Evolutionary conservation across 345 rosid genomes (phyloP), one percentile per base, ranked within the genome.

Genomic region (Arabis hirsuta): DNA sequence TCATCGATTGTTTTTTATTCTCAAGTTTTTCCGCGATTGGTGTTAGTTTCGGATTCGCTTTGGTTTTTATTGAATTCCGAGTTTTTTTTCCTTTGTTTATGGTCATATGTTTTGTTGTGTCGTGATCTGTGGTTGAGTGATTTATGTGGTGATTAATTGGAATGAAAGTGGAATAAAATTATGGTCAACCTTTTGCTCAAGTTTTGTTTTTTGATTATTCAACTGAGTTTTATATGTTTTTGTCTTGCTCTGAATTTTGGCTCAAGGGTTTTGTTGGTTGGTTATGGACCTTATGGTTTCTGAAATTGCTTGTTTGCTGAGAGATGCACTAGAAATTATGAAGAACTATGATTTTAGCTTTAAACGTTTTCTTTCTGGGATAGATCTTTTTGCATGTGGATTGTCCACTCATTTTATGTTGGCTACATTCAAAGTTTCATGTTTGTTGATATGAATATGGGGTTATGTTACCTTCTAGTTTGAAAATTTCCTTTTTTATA

Each of bases 151-250:
- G 3, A 11, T 50, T 41, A 36, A 19, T 60, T 16, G 29, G 27
- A 16, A 32, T 24, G 34, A 10, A 26, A 31, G 3, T 2, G 19
- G 51, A 36, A 36, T 5, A 14, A 42, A 14, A 44, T 61, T 10
- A 24, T 60, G 58, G 36, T 31, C 44, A 66, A 42, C 32, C 32
- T 27, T 39, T 42, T 45, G 39, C 65, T 64, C 48, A 55, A 38
- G 22, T 47, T 56, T 48, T 48, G 20, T 4, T 22, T 58, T 66
- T 58, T 73, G 32, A 73, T 73, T 8, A 55, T 47, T 65, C 38
- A n/a, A 38, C 16, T 36, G 41, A 36, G 19, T 56, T 38, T 16
- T 0, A 10, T 43, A 9, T 61, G 8, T 42, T 12, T 41, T 43
- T 34, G 42, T 62, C 6, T 1, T 64, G 45, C 4, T 19, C 14